Evolutionary conservation across 1,284 basidiomycete species (phyloP).

Genomic region (Sanghuangporus baumii): DNA sequence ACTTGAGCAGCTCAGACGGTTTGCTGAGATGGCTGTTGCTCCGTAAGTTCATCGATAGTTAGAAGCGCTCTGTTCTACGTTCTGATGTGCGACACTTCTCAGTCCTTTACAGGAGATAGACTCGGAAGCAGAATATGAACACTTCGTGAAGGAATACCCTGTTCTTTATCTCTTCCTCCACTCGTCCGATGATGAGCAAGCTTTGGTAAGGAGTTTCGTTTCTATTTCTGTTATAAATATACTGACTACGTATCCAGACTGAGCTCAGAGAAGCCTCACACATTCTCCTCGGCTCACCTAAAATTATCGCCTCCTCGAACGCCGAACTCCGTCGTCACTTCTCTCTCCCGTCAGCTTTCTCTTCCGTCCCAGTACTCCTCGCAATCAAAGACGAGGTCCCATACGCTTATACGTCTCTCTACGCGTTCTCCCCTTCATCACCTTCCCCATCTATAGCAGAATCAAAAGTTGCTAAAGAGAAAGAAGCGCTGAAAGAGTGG

Average conservation of each 20-base stretch:
- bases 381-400: conserved; percentile 69
- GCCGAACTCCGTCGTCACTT: conserved; percentile 46
- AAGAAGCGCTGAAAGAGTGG: conserved; percentile 37
- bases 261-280: conserved; percentile 43
- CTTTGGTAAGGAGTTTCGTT: conserved; percentile 34
- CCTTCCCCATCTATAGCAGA: conserved; percentile 14
- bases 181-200: conserved; percentile 34
- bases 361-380: conserved; percentile 54
- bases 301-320: conserved; percentile 54
- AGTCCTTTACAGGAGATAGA: conserved; percentile 40
- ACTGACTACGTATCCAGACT: conserved; percentile 29
- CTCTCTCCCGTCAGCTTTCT: conserved; percentile 35
- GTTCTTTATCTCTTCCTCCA: conserved; percentile 77
- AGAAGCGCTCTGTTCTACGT: not conserved
- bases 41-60: conserved; percentile 39
- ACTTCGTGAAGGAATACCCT: conserved; percentile 46
- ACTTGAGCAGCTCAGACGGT: conserved; percentile 62
- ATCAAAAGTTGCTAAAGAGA: conserved; percentile 21
- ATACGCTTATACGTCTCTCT: conserved; percentile 34
- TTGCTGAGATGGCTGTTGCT: conserved; percentile 63
- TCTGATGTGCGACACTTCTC: conserved; percentile 28
- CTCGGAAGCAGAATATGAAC: conserved; percentile 44
- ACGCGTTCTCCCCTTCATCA: conserved; percentile 29
- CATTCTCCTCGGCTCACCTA: conserved; percentile 63
- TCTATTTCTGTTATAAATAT: not conserved